Evolutionary conservation across 2,329 filamentous ascomycete genomes (phyloP).

Genomic region (Sporothrix euskadiensis): DNA sequence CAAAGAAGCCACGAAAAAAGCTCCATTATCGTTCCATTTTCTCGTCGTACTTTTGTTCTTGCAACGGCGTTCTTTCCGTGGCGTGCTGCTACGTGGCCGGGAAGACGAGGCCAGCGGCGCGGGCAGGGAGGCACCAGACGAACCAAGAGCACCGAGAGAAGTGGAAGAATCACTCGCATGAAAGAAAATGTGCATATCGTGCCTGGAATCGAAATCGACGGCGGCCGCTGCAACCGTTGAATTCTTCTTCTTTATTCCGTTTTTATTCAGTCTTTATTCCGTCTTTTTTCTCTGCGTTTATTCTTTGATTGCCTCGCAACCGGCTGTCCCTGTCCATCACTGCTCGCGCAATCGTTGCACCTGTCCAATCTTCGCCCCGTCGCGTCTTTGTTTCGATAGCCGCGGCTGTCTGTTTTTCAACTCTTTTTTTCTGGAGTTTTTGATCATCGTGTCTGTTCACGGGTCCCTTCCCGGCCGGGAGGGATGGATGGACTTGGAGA

Average conservation of each 20-base stretch:
- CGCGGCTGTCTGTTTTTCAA: neutral
- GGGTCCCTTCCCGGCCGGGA: slow-evolving; percentile 7
- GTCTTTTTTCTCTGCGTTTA: neutral
- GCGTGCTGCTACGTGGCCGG: neutral
- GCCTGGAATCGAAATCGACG: neutral
- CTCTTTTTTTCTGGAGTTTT: neutral
- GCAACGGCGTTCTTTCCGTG: neutral
- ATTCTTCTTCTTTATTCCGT: neutral
- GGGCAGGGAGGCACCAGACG: neutral
- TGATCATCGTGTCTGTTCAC: neutral
- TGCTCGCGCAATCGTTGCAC: neutral
- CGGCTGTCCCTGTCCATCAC: neutral
- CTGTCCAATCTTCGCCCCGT: neutral
- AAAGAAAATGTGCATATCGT: neutral
- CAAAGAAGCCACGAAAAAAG: neutral
- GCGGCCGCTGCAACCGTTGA: neutral
- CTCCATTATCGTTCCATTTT: neutral
- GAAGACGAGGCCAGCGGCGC: neutral
- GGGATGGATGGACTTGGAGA: neutral
- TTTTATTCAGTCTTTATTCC: neutral
- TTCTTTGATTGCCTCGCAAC: neutral
- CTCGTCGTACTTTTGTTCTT: neutral
- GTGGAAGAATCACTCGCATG: neutral
- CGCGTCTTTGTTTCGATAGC: neutral
- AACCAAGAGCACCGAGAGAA: neutral